Base-by-base conservation (phyloP, 495 filamentous ascomycete genomes). In the Penicillium argentinense region DNA sequence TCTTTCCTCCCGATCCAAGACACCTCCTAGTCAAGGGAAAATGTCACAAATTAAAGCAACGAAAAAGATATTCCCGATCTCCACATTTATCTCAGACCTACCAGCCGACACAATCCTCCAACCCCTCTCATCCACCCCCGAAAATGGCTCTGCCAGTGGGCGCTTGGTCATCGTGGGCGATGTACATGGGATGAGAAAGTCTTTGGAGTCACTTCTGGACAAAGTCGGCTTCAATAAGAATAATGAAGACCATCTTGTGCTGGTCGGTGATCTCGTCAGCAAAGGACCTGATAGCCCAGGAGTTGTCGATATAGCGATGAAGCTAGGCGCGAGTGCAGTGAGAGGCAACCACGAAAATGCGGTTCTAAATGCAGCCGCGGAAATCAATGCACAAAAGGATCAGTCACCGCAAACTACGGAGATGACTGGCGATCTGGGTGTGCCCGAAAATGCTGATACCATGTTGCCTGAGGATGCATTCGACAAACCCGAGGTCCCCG, bases 281-380 rank as follows among this genome's bases (percentile, higher is more conserved):
- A 59, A 59, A 33, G 55, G 55, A 12, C 51, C 55, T 11, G 55
- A 59, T 45, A 55, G 51, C 12, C 28, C 47, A 7, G 43, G 51
- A n/a, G 55, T 59, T 12, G 34, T 59, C 1, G 55, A 59, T 38
- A n/a, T 59, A 5, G 45, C 44, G 9, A 57, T 60, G 1, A 60
- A 69, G 6, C 62, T 87, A 16, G 76, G 75, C 29, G 90, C 89
- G 5, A 81, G 79, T 30, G 85, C 77, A 32, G 87, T 95, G 5
- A 75, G 90, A 34, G 90, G 90, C 13, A 95, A 96, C 66, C 88
- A 95, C 65, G 90, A 96, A 54, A 87, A 96, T 58, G 75, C 80
- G 11, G 75, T 92, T 17, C 71, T 91, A 9, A 39, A 57, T 43
- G 56, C 59, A 8, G 47, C 51, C n/a, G 45, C 34, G 12, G 45